These are phyloP conservation scores for Plasmodium gallinaceum DNA, from an alignment of 169 alveolate species.

Conservation along the genomic window DNA sequence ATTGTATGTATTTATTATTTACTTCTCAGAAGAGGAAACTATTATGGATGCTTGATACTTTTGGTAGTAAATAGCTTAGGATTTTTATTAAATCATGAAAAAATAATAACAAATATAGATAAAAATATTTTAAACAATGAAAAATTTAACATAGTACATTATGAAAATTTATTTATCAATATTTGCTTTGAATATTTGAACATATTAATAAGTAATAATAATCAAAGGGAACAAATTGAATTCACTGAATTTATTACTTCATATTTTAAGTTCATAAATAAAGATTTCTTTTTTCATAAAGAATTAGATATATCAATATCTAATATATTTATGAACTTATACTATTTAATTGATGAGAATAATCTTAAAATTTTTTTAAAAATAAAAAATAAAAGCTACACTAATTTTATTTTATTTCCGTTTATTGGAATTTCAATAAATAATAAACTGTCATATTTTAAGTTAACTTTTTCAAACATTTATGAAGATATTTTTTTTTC, in stretches of 20 bases:
- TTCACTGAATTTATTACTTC: conserved; percentile 12
- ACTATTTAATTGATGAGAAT: conserved; percentile 24
- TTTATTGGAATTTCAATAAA: conserved; percentile 35
- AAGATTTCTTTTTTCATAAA: neutral
- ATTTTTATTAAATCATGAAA: conserved; percentile 16
- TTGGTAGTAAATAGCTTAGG: conserved; percentile 37
- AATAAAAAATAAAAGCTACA: conserved; percentile 42
- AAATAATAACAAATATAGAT: neutral
- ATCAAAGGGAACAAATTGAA: conserved; percentile 26
- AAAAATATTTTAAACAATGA: conserved; percentile 3
- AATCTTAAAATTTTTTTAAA: conserved; percentile 19
- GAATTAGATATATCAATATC: conserved; percentile 12
- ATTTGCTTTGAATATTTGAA: conserved; percentile 66
- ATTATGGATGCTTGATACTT: conserved; percentile 39
- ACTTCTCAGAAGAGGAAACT: conserved; percentile 16
- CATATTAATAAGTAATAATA: conserved; percentile 43
- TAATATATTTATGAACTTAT: conserved; percentile 19
- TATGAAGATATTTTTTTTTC: conserved; percentile 17
- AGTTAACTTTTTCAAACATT: conserved; percentile 23
- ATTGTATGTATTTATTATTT: neutral
- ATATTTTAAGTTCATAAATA: conserved; percentile 22
- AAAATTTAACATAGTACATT: conserved; percentile 16
- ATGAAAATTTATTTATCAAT: conserved; percentile 27
- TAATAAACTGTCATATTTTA: conserved; percentile 6
- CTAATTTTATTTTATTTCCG: conserved; percentile 33